A percentile compares a stretch with the other conserved stretches of the same genome.
These are phyloP conservation scores for Teratosphaeria nubilosa DNA, from an alignment of 2,329 filamentous ascomycete species.

Conservation along the genomic window DNA sequence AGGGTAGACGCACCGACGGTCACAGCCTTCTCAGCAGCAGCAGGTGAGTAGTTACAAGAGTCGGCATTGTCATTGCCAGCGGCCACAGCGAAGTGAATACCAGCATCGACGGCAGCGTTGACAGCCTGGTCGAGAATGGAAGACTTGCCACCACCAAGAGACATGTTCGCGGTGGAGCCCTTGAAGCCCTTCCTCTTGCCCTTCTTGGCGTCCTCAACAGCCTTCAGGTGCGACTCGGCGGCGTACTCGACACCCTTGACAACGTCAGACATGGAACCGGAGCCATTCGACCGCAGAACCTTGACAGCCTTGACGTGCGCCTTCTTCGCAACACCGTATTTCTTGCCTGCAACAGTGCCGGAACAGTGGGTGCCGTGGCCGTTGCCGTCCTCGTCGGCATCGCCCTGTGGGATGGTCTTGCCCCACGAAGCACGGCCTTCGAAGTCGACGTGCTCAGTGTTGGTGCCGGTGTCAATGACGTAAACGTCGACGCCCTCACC, in stretches of 20 bases:
- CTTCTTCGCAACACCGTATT: conserved; percentile 99
- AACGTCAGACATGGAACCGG: conserved; percentile 96
- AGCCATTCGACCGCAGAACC: conserved; percentile 94
- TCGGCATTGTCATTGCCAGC: conserved; percentile 98
- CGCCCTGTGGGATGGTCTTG: conserved; percentile 80
- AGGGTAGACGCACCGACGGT: conserved; percentile 94
- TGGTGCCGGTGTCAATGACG: conserved; percentile 96
- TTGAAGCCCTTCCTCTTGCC: conserved; percentile 95
- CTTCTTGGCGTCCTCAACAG: conserved; percentile 68
- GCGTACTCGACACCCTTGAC: conserved; percentile 97
- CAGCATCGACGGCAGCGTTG: conserved; percentile 82
- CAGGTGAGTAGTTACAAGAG: conserved; percentile 98
- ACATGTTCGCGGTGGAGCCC: conserved; percentile 99
- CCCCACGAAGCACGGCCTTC: conserved; percentile 94
- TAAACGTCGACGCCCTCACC: conserved; percentile 98
- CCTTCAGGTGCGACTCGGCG: conserved; percentile 65
- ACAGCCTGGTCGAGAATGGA: conserved; percentile 81
- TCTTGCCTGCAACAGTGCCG: conserved; percentile 93
- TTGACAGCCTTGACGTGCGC: conserved; percentile 94
- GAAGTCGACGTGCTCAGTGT: conserved; percentile 88
- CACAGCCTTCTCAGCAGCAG: conserved; percentile 80
- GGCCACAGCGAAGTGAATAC: conserved; percentile 95
- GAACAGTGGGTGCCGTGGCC: conserved; percentile 99
- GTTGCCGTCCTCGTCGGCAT: conserved; percentile 87
- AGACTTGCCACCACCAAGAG: conserved; percentile 94